phyloP scores from a whole-genome alignment of 306 rosid species.

The Sindora glabra region DNA sequence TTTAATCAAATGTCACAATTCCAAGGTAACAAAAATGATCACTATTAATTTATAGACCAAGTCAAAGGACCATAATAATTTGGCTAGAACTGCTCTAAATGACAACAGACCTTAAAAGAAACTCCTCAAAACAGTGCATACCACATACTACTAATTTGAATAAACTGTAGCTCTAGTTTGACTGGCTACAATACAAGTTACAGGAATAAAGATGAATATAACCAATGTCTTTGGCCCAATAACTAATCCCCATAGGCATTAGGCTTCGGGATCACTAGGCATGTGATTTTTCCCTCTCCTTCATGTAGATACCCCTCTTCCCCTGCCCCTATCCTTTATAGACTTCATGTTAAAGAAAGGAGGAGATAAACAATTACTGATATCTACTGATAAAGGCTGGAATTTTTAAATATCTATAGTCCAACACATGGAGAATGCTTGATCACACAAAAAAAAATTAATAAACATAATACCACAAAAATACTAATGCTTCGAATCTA shows the following conservation, averaged over 20 bases:
- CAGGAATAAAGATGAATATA: not conserved
- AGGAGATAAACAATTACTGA: no score
- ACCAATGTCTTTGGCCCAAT: not conserved
- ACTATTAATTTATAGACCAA: not conserved
- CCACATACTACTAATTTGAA: not conserved
- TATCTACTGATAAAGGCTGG: no score
- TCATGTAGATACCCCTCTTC: no score
- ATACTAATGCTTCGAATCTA: no score
- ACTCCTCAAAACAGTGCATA: not conserved
- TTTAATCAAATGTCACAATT: not conserved
- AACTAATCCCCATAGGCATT: no score
- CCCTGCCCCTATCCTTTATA: no score
- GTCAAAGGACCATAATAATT: not conserved
- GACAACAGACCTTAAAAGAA: not conserved
- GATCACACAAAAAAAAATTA: no score
- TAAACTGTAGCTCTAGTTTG: not conserved
- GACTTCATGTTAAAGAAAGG: no score
- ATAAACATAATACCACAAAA: no score
- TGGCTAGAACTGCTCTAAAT: not conserved
- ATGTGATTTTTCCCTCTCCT: no score
- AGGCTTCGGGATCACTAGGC: not conserved
- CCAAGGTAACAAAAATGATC: not conserved
- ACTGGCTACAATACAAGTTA: constrained; percentile 6
- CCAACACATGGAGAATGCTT: no score
- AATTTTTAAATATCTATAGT: no score